Conservation (phyloP, 1,139 yeast genomes). For the Saccharomycopsis hybrid region DNA sequence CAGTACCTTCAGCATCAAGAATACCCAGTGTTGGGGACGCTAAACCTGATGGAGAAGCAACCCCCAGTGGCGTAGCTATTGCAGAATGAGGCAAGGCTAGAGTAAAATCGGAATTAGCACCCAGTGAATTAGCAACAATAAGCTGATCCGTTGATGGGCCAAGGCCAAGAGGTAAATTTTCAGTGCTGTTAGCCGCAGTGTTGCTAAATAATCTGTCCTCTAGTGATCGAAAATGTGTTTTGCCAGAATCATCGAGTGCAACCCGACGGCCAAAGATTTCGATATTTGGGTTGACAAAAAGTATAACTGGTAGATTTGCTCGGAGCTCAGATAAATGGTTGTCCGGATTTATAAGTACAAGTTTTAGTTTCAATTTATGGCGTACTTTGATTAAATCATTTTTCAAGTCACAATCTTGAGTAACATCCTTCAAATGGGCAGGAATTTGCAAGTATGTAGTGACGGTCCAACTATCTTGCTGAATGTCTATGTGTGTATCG, state of each 20-base stretch:
- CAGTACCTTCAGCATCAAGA: too few relatives aligned
- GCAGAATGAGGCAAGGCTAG: too few relatives aligned
- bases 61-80: too few relatives aligned
- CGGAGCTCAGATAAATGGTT: constrained; percentile 65
- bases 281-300: constrained; percentile 54
- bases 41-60: too few relatives aligned
- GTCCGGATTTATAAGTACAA: constrained; percentile 50
- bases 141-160: too few relatives aligned
- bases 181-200: neutral
- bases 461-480: constrained; percentile 45
- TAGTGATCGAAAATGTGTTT: constrained; percentile 40
- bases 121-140: too few relatives aligned
- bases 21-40: too few relatives aligned
- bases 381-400: constrained; percentile 47
- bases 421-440: constrained; percentile 41
- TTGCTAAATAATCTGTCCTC: constrained; percentile 17
- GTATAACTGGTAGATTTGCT: constrained; percentile 56
- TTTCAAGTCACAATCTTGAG: constrained; percentile 52
- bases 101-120: too few relatives aligned
- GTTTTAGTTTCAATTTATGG: constrained; percentile 52
- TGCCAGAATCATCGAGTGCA: constrained; percentile 43
- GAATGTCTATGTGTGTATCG: constrained; percentile 27
- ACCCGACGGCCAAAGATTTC: constrained; percentile 46
- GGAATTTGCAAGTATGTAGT: constrained; percentile 47
- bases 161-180: too few relatives aligned